Evolutionary conservation across 805 yeast genomes (phyloP).

Genomic region (Candida montana): DNA sequence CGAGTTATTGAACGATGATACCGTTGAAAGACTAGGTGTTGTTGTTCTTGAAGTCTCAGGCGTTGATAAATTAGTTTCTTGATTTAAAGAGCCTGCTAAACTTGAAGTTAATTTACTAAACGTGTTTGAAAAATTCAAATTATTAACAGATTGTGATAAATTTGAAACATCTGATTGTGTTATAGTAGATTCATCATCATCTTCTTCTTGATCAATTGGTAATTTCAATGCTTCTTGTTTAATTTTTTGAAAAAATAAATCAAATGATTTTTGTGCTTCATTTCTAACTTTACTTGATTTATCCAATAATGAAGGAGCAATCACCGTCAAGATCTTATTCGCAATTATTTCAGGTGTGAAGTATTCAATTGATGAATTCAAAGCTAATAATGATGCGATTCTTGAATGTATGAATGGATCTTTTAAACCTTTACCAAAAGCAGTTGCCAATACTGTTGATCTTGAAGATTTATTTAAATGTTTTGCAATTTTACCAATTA

Average conservation of each 20-base stretch:
- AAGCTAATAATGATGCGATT: slow-evolving; percentile 69
- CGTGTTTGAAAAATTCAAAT: slow-evolving; percentile 18
- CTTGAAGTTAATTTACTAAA: slow-evolving; percentile 17
- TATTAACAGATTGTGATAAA: slow-evolving; percentile 24
- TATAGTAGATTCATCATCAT: slow-evolving; percentile 18
- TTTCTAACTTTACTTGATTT: slow-evolving; percentile 60
- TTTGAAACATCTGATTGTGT: slow-evolving; percentile 12
- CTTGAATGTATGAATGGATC: slow-evolving; percentile 77
- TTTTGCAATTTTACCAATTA: slow-evolving; percentile 61
- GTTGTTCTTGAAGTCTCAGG: slow-evolving; percentile 16
- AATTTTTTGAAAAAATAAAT: slow-evolving; percentile 52
- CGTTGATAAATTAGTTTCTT: slow-evolving; percentile 11
- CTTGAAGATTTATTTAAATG: slow-evolving; percentile 51
- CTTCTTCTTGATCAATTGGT: slow-evolving; percentile 24
- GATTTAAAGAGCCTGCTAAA: slow-evolving; percentile 21
- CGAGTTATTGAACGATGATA: slow-evolving; percentile 13
- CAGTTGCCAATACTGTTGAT: slow-evolving; percentile 77
- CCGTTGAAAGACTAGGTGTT: slow-evolving; percentile 14
- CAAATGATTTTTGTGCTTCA: slow-evolving; percentile 67
- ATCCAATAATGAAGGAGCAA: slow-evolving; percentile 82
- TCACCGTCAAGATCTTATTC: slow-evolving; percentile 72
- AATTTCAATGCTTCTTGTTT: slow-evolving; percentile 38
- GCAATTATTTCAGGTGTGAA: slow-evolving; percentile 76
- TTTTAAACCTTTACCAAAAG: slow-evolving; percentile 74
- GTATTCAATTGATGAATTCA: slow-evolving; percentile 55